Evolutionary conservation across 768 basidiomycete species (phyloP), one percentile per base, ranked within the genome.

Genomic region (Trametes maxima): DNA sequence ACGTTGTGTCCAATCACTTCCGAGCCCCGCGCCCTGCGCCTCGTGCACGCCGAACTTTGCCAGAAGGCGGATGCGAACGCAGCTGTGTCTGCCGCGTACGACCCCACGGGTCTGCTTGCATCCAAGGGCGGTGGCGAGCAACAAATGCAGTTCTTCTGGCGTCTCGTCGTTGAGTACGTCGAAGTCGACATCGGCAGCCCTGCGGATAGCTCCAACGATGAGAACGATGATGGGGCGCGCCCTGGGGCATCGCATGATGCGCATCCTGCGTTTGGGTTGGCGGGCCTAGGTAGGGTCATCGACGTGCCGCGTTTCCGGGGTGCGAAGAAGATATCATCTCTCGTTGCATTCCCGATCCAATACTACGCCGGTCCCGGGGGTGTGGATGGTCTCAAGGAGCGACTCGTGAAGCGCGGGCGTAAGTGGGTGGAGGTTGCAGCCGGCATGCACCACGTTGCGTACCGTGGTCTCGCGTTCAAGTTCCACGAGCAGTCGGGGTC

Each of bases 391-490:
- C 65, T 86, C 50, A 74, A 76, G 42, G 71, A 75, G 54, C 64
- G 70, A 8, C 67, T 87, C 10, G 58, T 77, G 36, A 69, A 71
- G 45, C 76, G 86, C n/a, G 86, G 85, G 10, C 79, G 77, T 73
- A 83, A 82, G 69, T 88, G 86, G 86, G 69, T 76, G 22, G 71
- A 69, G 3, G 63, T 86, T 33, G 82, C 68, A 12, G 71, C 80
- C 28, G 85, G 84, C 0, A 72, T 83, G 17, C 83, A 85, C 60
- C 85, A 87, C 65, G 79, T 80, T 65, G 76, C 82, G 55, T 87
- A 82, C 69, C 76, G 77, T 28, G 85, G 85, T 2, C 76, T 82
- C 33, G 85, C 82, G 14, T 81, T 78, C 19, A 57, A 62, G 53
- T 68, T 64, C 64, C 58, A 79, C 55, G 59, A 61, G 35, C 70